Percentiles rank a stretch among this genome's conserved stretches.
Evolutionary conservation across 768 basidiomycete genomes (phyloP).

Genomic region (Macrolepiota fuliginosa): DNA sequence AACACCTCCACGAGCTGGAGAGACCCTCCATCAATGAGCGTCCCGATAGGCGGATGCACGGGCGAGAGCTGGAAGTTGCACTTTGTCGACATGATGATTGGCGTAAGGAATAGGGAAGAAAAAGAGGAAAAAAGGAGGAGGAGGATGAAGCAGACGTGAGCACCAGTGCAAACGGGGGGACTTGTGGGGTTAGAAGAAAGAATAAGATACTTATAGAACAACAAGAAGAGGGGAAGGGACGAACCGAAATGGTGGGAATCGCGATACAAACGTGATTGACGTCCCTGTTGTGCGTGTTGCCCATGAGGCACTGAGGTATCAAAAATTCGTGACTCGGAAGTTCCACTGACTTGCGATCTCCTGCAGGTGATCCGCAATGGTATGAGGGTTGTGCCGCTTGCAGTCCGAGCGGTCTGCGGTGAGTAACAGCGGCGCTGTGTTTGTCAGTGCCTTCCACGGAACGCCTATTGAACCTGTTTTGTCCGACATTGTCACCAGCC

Average conservation of each 20-base stretch:
- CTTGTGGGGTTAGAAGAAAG: constrained; percentile 35
- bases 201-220: constrained; percentile 14
- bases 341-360: constrained; percentile 36
- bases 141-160: constrained; percentile 28
- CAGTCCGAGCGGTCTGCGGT: neutral
- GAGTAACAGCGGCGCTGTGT: neutral
- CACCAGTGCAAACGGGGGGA: constrained; percentile 44
- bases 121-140: constrained; percentile 19
- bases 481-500: constrained; percentile 9
- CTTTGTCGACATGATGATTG: constrained; percentile 34
- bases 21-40: constrained; percentile 81
- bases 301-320: constrained; percentile 67
- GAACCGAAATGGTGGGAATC: constrained; percentile 20
- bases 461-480: neutral
- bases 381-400: constrained; percentile 10
- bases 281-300: constrained; percentile 58
- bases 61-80: constrained; percentile 37
- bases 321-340: constrained; percentile 23
- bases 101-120: constrained; percentile 18
- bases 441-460: neutral
- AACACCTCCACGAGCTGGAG: constrained; percentile 89
- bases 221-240: constrained; percentile 14
- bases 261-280: constrained; percentile 37
- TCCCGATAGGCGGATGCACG: constrained; percentile 65
- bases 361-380: constrained; percentile 36